Evolutionary conservation across 192 early-diverging fungal species (phyloP), one percentile per base, ranked within the genome.

Genomic region (Podila minutissima): DNA sequence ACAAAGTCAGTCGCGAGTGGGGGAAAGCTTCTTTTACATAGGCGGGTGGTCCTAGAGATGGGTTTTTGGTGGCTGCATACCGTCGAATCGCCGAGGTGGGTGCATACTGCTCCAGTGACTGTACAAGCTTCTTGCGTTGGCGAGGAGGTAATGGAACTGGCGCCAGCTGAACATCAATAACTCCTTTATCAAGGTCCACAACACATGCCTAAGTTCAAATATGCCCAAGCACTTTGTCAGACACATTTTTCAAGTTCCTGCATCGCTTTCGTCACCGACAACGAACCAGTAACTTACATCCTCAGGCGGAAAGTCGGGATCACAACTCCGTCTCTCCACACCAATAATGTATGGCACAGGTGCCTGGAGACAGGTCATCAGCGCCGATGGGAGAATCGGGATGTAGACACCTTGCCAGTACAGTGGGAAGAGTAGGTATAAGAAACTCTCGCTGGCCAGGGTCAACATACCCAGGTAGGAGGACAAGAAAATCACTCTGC

Each of bases 291-390:
- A 46, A 10, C 78, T 61, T 85, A 91, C 94, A 71, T 95, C 94
- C 60, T 88, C 84, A 9, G 91, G 90, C 67, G 86, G 75, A 60
- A 86, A 88, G 48, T 90, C 87, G 2, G 90, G 75, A 38, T 87
- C 85, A 51, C 84, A 72, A 5, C 73, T 85, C 19, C 84, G 57
- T 15, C 89, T 83, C 51, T 91, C 83, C 26, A 94, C 88, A 15
- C 94, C 94, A 51, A 94, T 86, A 19, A 95, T 93, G 55, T 91
- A 95, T 15, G 94, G 94, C 55, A 95, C 91, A 26, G 94, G 92
- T 19, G 92, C 94, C 72, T 93, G 87, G 12, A 93, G 76, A 59
- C 86, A 86, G 60, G 82, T 73, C 83, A 94, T 72, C 11, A 94
- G 71, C 31, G 85, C 73, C 28, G 83, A 85, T 0, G 94, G 94